A percentile compares a stretch with the other conserved stretches of the same genome.
Conservation (phyloP, 2,329 filamentous ascomycete species). For the Ilyonectria mors-panacis region DNA sequence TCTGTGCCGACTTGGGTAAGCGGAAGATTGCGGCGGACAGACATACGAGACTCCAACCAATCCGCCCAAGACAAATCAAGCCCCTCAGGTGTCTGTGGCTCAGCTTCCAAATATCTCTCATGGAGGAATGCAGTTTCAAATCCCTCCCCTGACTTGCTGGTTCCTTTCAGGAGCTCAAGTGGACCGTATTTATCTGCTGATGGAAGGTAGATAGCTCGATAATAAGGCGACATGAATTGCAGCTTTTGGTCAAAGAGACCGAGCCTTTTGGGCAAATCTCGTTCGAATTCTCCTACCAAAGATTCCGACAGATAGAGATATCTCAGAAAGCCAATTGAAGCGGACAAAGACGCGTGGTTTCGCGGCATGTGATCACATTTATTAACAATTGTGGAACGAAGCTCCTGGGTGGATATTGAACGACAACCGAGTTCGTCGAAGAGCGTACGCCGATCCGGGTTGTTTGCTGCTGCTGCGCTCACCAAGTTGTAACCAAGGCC, state of each 20-base stretch:
- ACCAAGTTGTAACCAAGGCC: constrained; percentile 33
- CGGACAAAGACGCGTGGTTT: not conserved
- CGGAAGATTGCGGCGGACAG: constrained; percentile 22
- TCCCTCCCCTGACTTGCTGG: not conserved
- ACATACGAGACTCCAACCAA: constrained; percentile 33
- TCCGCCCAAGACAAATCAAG: constrained; percentile 27
- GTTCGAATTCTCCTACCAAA: not conserved
- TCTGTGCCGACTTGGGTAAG: not conserved
- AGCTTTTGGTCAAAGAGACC: constrained; percentile 25
- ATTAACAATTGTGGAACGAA: constrained; percentile 27
- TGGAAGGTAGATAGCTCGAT: constrained; percentile 31
- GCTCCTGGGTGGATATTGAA: constrained; percentile 23
- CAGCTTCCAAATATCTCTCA: constrained; percentile 17
- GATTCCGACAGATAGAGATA: constrained; percentile 40
- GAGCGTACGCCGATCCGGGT: constrained; percentile 29
- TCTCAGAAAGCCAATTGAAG: constrained; percentile 29
- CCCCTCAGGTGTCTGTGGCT: constrained; percentile 22
- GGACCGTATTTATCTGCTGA: constrained; percentile 32
- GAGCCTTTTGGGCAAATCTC: not conserved
- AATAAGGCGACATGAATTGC: not conserved
- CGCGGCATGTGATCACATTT: not conserved
- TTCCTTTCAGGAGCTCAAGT: constrained; percentile 18
- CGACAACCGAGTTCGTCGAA: constrained; percentile 36
- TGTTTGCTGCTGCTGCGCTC: constrained; percentile 18
- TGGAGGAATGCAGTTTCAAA: constrained; percentile 26